phyloP scores from a whole-genome alignment of 352 stramenopile species.

The Blastocystis sp. region DNA sequence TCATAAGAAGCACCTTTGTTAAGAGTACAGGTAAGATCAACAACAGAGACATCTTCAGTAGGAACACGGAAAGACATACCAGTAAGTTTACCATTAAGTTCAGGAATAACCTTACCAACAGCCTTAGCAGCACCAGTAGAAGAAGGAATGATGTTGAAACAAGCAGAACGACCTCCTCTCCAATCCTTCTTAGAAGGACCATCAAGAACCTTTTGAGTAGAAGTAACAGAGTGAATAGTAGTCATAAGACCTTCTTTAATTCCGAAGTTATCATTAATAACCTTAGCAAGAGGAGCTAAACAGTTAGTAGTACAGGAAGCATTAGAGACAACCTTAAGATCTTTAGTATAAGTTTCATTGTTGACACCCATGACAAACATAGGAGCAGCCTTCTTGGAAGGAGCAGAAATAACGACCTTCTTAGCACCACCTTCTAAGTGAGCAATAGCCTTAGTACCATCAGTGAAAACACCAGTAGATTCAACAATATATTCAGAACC shows the following conservation, averaged over 20 bases:
- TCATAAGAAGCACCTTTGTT: slow-evolving; percentile 77
- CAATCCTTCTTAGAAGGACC: slow-evolving; percentile 92
- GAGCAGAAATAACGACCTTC: slow-evolving; percentile 88
- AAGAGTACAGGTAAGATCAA: slow-evolving; percentile 61
- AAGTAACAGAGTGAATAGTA: slow-evolving; percentile 90
- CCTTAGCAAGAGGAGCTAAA: slow-evolving; percentile 85
- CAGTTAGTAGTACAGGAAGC: slow-evolving; percentile 97
- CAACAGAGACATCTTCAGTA: slow-evolving; percentile 63
- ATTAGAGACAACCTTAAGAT: slow-evolving; percentile 87
- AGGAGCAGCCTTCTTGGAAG: slow-evolving; percentile 80
- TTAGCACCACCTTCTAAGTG: slow-evolving; percentile 75
- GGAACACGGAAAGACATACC: slow-evolving; percentile 71
- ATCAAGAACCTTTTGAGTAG: slow-evolving; percentile 87
- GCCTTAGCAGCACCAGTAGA: slow-evolving; percentile 89
- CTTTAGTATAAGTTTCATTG: slow-evolving; percentile 69
- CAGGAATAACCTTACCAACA: slow-evolving; percentile 89
- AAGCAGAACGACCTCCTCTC: slow-evolving; percentile 77
- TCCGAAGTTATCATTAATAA: slow-evolving; percentile 92
- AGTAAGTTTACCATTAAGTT: slow-evolving; percentile 69
- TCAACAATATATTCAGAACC: slow-evolving; percentile 81
- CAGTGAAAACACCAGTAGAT: slow-evolving; percentile 62
- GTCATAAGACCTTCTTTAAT: slow-evolving; percentile 94
- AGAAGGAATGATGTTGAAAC: slow-evolving; percentile 95
- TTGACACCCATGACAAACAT: slow-evolving; percentile 98
- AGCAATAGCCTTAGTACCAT: slow-evolving; percentile 64